Base-by-base conservation (phyloP, 768 basidiomycete genomes). In the Termitomyces sp. region DNA sequence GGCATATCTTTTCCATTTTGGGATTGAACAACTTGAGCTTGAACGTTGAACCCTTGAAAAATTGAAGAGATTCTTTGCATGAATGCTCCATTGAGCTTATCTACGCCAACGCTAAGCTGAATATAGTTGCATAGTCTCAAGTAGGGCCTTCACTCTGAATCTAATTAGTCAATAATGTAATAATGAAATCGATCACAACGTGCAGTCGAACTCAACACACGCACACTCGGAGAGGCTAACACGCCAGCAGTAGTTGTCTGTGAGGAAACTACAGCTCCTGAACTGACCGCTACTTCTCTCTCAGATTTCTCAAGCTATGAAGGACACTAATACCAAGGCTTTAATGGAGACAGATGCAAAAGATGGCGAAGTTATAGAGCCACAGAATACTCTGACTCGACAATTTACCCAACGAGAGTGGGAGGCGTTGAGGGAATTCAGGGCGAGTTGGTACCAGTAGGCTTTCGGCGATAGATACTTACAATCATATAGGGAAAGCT, bases 381-480 rank as follows among this genome's bases (percentile, higher is more conserved):
- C 84, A 0, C 86, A 90, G 70, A 92, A 84, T 64, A 64, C 77
- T 2, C 75, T 93, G 32, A 92, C 90, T 0, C 71, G 78, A 66
- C 76, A 78, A 65, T 93, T 92, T 68, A 88, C 84, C 0, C 71
- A 80, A 8, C 75, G 74, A n/a, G 91, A 93, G 68, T 88, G 90
- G 88, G 72, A 67, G 14, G 86, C 86, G 9, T 70, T 93, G 62
- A 80, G 80, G 61, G 79, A 81, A 62, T 85, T 93, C 59, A 76
- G 88, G 59, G 90, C 89, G 65, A 41, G 80, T 63, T 41, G 30
- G 18, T 24, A n/a, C 41, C 24, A 18, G 41, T 32, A 3, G 47
- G 13, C 55, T 28, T 22, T 30, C 33, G 20, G 3, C 18, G 20
- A 11, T 26, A 35, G 24, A 22, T 33, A 57, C n/a, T 60, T n/a